Conservation (phyloP, 1,284 basidiomycete genomes). For the Malassezia vespertilionis region DNA sequence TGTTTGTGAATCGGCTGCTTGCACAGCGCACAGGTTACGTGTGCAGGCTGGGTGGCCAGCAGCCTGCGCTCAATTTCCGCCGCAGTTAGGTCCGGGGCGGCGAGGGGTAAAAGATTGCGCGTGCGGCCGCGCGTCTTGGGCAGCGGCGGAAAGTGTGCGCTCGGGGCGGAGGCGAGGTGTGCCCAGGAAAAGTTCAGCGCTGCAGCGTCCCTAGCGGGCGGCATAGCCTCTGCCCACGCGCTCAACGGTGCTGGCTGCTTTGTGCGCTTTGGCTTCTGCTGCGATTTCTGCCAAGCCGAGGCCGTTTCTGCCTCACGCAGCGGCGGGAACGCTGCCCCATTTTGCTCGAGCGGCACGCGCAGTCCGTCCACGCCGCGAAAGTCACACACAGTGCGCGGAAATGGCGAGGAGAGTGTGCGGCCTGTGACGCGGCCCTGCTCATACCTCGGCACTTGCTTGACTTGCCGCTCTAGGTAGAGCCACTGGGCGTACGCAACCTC, state of each 20-base stretch:
- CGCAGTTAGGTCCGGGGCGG: too few species aligned
- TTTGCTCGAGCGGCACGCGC: slow-evolving; percentile 11
- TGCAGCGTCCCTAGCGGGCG: slow-evolving; percentile 7
- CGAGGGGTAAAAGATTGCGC: too few species aligned
- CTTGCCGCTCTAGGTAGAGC: slow-evolving; percentile 17
- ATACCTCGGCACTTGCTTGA: slow-evolving; percentile 4
- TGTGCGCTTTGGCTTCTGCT: background rate
- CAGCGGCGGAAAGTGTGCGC: too few species aligned
- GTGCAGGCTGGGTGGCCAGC: too few species aligned
- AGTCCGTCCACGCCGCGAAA: slow-evolving; percentile 35
- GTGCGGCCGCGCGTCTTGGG: too few species aligned
- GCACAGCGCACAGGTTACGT: background rate
- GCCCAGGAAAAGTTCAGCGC: slow-evolving; percentile 9
- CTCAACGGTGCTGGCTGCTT: background rate
- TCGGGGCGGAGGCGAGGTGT: background rate
- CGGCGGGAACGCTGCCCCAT: background rate
- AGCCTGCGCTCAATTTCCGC: too few species aligned
- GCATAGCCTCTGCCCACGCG: slow-evolving; percentile 3
- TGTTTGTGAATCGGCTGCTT: background rate
- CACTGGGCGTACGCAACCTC: slow-evolving; percentile 34
- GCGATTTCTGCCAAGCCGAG: slow-evolving; percentile 8
- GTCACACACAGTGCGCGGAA: slow-evolving; percentile 26
- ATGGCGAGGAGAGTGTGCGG: slow-evolving; percentile 3
- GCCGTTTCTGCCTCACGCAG: slow-evolving; percentile 8
- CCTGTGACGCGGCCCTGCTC: background rate